A percentile compares a stretch with the other conserved stretches of the same genome.
These are phyloP conservation scores for Pythium aphanidermatum DNA, from an alignment of 352 stramenopile species.

Conservation along the genomic window DNA sequence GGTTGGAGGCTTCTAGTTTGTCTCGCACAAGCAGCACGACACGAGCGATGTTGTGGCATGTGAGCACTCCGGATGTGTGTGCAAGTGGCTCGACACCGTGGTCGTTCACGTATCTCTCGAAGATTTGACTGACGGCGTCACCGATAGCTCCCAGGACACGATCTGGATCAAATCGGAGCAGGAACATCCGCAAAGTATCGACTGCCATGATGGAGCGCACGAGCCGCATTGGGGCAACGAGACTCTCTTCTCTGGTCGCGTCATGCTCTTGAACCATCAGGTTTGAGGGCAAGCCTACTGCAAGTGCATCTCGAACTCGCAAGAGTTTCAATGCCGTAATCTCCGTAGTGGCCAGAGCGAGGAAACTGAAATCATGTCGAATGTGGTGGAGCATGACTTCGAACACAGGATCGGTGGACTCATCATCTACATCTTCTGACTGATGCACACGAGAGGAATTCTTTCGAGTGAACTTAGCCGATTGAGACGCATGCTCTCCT, in stretches of 20 bases:
- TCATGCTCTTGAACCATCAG: background rate
- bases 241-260: background rate
- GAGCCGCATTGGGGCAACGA: slow-evolving; percentile 12
- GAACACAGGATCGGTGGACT: slow-evolving; percentile 12
- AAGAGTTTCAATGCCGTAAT: slow-evolving; percentile 24
- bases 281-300: background rate
- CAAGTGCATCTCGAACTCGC: slow-evolving; percentile 25
- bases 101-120: slow-evolving; percentile 16
- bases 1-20: slow-evolving; percentile 8
- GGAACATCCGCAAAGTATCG: slow-evolving; percentile 34
- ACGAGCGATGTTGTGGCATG: slow-evolving; percentile 31
- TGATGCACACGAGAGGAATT: no score
- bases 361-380: slow-evolving; percentile 18
- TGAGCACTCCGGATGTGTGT: slow-evolving; percentile 21
- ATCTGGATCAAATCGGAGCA: slow-evolving; percentile 22
- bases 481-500: background rate
- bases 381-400: slow-evolving; percentile 34
- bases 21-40: slow-evolving; percentile 27
- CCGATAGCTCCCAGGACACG: slow-evolving; percentile 24
- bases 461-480: no score
- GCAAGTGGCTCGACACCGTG: slow-evolving; percentile 8
- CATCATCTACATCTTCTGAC: background rate
- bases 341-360: slow-evolving; percentile 24
- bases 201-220: slow-evolving; percentile 33
- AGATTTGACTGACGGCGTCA: slow-evolving; percentile 15